These are phyloP conservation scores for Rhodotorula taiwanensis DNA, from an alignment of 768 basidiomycete species.

Conservation along the genomic window DNA sequence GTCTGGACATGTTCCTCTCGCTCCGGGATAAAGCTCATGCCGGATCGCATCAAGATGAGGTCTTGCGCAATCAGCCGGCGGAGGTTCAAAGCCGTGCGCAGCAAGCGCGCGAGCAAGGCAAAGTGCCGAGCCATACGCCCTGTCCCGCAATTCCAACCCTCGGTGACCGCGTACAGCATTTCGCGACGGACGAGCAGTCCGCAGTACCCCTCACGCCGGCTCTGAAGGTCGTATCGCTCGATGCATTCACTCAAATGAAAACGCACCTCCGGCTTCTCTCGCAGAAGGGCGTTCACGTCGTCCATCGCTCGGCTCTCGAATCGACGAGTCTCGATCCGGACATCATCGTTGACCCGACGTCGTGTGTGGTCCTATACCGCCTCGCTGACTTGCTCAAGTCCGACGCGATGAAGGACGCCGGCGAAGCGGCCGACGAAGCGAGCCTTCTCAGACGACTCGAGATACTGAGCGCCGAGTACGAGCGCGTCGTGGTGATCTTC, in stretches of 20 bases:
- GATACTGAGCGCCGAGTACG: not conserved
- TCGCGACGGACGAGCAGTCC: not conserved
- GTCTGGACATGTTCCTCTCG: not conserved
- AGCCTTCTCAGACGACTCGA: not conserved
- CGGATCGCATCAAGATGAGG: not conserved
- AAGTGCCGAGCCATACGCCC: not conserved
- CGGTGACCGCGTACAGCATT: not conserved
- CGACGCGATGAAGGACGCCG: not conserved
- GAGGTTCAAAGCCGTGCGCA: not conserved
- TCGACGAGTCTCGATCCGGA: not conserved
- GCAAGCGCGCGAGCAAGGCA: no score
- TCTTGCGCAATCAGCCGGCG: not conserved
- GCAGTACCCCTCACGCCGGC: not conserved
- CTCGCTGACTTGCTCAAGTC: not conserved
- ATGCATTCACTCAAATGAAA: not conserved
- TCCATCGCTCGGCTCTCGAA: not conserved
- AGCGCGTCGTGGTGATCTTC: not conserved
- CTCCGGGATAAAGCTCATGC: not conserved
- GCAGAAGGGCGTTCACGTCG: not conserved
- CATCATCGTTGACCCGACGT: not conserved
- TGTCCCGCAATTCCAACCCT: constrained; percentile 1
- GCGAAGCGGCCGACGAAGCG: not conserved
- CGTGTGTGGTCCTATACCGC: not conserved
- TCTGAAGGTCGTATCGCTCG: not conserved
- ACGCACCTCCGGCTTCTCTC: not conserved